phyloP scores from a whole-genome alignment of 805 yeast species.

The Starmerella apis region DNA sequence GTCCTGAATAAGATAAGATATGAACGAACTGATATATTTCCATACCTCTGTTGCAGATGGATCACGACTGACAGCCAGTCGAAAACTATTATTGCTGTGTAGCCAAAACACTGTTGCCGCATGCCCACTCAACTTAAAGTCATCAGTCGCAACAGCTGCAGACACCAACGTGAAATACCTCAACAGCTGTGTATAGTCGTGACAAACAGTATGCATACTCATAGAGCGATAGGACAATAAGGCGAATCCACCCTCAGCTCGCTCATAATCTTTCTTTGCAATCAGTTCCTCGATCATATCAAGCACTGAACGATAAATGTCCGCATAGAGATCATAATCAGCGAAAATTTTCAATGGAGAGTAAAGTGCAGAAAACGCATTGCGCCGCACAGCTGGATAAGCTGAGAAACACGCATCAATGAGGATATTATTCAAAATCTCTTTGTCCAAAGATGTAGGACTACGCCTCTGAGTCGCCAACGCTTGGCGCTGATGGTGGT shows the following conservation, averaged over 20 bases:
- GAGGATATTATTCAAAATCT: conserved; percentile 56
- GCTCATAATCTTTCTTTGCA: conserved; percentile 40
- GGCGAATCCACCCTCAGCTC: conserved; percentile 53
- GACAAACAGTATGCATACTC: conserved; percentile 16
- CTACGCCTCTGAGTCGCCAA: conserved; percentile 63
- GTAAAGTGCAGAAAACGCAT: conserved; percentile 58
- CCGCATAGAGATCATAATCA: conserved; percentile 42
- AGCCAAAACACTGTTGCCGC: conserved; percentile 9
- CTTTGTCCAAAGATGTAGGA: conserved; percentile 24
- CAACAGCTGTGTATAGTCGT: background rate
- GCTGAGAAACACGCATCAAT: conserved; percentile 50
- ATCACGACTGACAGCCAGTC: conserved; percentile 35
- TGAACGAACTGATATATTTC: background rate
- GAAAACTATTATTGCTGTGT: conserved; percentile 26
- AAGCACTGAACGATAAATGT: conserved; percentile 44
- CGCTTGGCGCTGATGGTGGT: conserved; percentile 63
- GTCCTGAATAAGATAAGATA: background rate
- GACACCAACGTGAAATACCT: conserved; percentile 5
- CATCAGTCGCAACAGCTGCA: conserved; percentile 13
- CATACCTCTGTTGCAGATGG: background rate
- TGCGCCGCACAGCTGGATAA: conserved; percentile 55
- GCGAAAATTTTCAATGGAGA: conserved; percentile 46
- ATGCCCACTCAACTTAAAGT: conserved; percentile 9
- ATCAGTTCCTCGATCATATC: conserved; percentile 43
- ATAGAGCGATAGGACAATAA: conserved; percentile 50